These are phyloP conservation scores for Argentina anserina DNA, from an alignment of 306 rosid genomes.

Conservation along the genomic window DNA sequence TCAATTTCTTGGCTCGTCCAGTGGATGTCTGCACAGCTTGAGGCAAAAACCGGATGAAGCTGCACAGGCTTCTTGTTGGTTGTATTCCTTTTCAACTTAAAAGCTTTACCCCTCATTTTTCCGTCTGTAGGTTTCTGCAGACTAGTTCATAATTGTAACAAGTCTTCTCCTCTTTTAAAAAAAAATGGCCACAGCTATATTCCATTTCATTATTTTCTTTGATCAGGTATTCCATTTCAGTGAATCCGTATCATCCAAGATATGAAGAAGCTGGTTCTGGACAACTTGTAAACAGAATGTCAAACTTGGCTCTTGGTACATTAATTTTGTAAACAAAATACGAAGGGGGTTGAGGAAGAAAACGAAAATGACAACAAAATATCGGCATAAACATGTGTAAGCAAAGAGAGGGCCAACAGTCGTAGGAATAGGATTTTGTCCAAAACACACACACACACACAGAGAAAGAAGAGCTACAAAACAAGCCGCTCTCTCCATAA, in stretches of 20 bases:
- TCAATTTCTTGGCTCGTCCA: not conserved
- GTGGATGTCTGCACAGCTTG: not conserved
- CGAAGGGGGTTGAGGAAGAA: not conserved
- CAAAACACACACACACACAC: not conserved
- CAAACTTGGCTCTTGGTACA: not conserved
- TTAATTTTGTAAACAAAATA: not conserved
- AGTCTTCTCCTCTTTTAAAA: not conserved
- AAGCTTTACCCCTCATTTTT: not conserved
- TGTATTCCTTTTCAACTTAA: not conserved
- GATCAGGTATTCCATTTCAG: too few species aligned
- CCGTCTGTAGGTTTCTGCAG: not conserved
- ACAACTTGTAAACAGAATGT: not conserved
- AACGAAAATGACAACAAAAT: not conserved
- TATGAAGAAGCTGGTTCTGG: not conserved
- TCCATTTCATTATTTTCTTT: not conserved
- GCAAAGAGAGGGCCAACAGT: not conserved
- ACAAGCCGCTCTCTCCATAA: constrained; percentile 14
- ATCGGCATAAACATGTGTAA: not conserved
- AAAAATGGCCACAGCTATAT: not conserved
- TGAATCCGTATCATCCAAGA: not conserved
- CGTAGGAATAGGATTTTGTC: constrained; percentile 9
- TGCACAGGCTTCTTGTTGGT: not conserved
- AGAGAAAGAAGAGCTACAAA: not conserved
- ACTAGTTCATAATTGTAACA: not conserved
- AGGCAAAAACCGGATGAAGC: not conserved